Base-by-base conservation (phyloP, 441 rosid genomes). In the Euphorbia celastroides region DNA sequence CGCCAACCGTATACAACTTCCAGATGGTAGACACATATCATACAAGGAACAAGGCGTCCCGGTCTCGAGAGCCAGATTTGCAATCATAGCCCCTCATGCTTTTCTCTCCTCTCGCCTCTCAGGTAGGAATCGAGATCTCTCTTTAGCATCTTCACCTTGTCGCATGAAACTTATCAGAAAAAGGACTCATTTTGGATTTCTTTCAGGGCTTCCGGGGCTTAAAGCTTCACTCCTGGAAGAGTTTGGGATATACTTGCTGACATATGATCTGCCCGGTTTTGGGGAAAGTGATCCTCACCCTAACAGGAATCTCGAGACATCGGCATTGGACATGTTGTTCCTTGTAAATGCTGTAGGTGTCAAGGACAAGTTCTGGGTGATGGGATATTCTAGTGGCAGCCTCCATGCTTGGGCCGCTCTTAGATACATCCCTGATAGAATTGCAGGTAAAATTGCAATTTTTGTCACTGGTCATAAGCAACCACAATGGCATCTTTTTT, bases 101-200 rank as follows among this genome's bases (percentile, higher is more conserved):
- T 87, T 94, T 76, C 91, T 94, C 44, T 94, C 96, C 62, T 94
- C 99, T 58, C 78, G 99, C 28, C 91, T 94, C 71, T 89, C 92
- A 80, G 97, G 97, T 89, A 68, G 64, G 28, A 30, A 20, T 61
- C 50, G 2, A 13, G 59, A 17, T 61, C 4, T 57, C 64, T 44
- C 64, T 44, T 10, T 20, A 46, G 14, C 25, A 28, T 64, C 20
- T 25, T 19, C 51, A 46, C 9, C 58, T 68, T 30, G 27, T 6
- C 17, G 27, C 17, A 22, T 34, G 3, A 16, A 11, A 0, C 28
- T 56, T 28, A 34, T 36, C 38, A 79, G 89, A 85, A 91, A 94
- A 76, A 3, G 4, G 38, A 3, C 10, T 51, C 36, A 67, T 8
- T 23, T 31, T 42, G 22, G 11, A 0, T 5, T 20, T 38, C 65